phyloP scores from a whole-genome alignment of 2,329 filamentous ascomycete genomes.

The Colletotrichum cereale region DNA sequence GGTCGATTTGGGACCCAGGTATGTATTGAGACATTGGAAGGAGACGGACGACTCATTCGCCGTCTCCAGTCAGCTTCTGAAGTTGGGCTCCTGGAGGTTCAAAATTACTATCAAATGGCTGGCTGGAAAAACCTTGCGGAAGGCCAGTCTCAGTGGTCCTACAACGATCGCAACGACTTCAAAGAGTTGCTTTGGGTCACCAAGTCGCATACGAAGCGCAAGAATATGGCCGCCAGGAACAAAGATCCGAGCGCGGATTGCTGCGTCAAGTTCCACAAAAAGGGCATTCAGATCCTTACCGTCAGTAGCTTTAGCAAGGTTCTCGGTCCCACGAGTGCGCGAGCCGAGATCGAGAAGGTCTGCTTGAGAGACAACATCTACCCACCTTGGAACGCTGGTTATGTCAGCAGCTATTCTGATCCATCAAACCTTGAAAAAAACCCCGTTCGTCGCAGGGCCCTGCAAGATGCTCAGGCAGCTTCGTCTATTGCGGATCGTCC shows the following conservation, averaged over 20 bases:
- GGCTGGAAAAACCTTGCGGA: neutral
- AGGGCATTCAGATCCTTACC: slow-evolving; percentile 33
- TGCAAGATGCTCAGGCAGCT: neutral
- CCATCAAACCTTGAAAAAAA: neutral
- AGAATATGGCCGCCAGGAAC: slow-evolving; percentile 16
- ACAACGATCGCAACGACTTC: slow-evolving; percentile 5
- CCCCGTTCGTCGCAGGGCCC: neutral
- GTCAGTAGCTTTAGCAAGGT: slow-evolving; percentile 23
- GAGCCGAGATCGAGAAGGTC: slow-evolving; percentile 25
- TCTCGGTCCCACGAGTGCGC: slow-evolving; percentile 13
- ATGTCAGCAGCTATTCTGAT: neutral
- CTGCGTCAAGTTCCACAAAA: slow-evolving; percentile 24
- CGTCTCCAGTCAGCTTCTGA: neutral
- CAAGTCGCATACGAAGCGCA: slow-evolving; percentile 23
- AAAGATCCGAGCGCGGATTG: slow-evolving; percentile 28
- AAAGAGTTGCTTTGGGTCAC: slow-evolving; percentile 35
- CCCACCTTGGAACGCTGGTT: slow-evolving; percentile 23
- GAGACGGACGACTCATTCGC: neutral
- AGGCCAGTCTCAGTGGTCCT: slow-evolving; percentile 2
- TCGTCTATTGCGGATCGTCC: neutral
- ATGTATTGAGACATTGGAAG: neutral
- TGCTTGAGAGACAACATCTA: slow-evolving; percentile 23
- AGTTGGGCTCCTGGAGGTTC: neutral
- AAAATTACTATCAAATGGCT: neutral
- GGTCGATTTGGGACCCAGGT: neutral